Evolutionary conservation across 768 basidiomycete species (phyloP).

Genomic region (Lepiota venenata): DNA sequence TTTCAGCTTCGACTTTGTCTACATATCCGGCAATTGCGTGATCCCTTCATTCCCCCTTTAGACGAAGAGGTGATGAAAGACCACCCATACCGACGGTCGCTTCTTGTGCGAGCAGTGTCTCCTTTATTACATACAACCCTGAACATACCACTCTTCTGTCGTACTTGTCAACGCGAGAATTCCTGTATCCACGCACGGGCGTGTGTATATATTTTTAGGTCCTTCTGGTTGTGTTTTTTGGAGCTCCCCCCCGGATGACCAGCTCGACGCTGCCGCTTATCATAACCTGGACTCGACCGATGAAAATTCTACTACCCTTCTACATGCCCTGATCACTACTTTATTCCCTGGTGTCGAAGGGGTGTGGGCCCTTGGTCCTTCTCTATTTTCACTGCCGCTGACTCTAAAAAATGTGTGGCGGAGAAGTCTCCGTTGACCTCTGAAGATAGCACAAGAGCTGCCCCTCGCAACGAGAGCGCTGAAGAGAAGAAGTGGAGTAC

Average conservation of each 20-base stretch:
- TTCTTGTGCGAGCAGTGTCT: neutral
- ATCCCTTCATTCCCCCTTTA: neutral
- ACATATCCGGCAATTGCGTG: neutral
- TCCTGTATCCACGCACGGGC: neutral
- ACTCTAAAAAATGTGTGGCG: neutral
- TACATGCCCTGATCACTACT: neutral
- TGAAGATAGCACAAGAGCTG: neutral
- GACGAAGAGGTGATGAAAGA: neutral
- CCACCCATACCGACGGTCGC: neutral
- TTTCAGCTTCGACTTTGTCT: neutral
- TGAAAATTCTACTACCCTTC: no score
- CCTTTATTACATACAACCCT: neutral
- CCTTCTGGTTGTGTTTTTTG: neutral
- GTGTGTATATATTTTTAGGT: neutral
- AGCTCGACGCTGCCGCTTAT: neutral
- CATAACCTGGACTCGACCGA: neutral
- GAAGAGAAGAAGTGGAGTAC: slow-evolving; percentile 10
- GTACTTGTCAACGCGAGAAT: neutral
- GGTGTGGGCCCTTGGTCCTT: no score
- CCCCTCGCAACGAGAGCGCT: slow-evolving; percentile 10
- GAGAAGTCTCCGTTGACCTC: neutral
- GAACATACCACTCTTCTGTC: neutral
- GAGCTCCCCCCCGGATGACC: neutral
- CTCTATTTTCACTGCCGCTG: neutral
- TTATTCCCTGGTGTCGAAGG: neutral